phyloP scores from a whole-genome alignment of 2,329 filamentous ascomycete genomes.

The Pestalotiopsis sp. region DNA sequence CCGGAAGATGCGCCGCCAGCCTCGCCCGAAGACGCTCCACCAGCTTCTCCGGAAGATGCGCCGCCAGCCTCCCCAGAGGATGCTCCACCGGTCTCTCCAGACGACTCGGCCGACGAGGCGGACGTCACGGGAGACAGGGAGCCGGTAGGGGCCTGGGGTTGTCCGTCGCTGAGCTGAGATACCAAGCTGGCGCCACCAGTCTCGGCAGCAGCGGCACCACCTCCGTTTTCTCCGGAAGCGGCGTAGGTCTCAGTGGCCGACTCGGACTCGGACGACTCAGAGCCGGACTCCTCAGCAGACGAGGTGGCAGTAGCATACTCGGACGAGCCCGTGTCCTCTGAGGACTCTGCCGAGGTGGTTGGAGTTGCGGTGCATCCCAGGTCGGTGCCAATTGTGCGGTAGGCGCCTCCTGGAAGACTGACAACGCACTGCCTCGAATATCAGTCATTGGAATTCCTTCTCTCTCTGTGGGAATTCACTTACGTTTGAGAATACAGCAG shows the following conservation, averaged over 20 bases:
- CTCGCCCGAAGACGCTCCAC: neutral
- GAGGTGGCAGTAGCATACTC: neutral
- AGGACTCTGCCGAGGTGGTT: neutral
- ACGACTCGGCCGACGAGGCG: neutral
- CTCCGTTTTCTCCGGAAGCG: neutral
- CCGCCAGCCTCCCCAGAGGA: neutral
- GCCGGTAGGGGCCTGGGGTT: neutral
- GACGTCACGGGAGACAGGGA: neutral
- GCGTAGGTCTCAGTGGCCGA: neutral
- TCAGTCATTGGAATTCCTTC: neutral
- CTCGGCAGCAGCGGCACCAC: neutral
- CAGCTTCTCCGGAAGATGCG: neutral
- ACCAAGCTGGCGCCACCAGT: neutral
- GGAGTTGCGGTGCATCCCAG: constrained; percentile 1
- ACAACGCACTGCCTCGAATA: neutral
- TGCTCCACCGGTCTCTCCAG: neutral
- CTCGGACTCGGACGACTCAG: neutral
- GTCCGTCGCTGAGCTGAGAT: neutral
- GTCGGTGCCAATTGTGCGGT: constrained; percentile 1
- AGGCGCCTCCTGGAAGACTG: neutral
- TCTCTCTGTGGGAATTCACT: neutral
- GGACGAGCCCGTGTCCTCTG: neutral
- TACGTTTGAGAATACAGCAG: constrained; percentile 1
- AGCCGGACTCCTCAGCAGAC: neutral
- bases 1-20: neutral